Conservation (phyloP, 305 asterid species). For the Fraxinus xanthoxyloides region DNA sequence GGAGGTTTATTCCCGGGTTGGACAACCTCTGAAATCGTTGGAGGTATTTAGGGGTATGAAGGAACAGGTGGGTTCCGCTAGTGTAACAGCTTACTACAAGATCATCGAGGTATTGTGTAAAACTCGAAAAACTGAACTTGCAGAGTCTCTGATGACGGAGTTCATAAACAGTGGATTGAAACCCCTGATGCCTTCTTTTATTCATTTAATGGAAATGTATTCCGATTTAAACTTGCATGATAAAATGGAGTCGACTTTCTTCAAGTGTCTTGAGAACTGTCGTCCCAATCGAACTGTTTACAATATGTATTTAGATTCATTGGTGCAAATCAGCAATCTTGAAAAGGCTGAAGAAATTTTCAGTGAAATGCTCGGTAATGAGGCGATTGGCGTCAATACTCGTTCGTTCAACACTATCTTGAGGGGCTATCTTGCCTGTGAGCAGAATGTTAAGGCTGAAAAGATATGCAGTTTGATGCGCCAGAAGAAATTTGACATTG, state of each 20-base stretch:
- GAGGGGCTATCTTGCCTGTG: constrained; percentile 51
- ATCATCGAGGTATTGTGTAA: constrained; percentile 65
- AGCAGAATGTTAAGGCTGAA: constrained; percentile 50
- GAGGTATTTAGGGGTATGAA: constrained; percentile 61
- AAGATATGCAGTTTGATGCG: constrained; percentile 52
- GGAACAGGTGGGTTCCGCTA: constrained; percentile 36
- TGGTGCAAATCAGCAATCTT: constrained; percentile 53
- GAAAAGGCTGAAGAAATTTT: constrained; percentile 70
- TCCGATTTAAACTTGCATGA: constrained; percentile 43
- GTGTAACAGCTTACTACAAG: constrained; percentile 55
- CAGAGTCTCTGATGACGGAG: constrained; percentile 71
- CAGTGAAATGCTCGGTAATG: constrained; percentile 54
- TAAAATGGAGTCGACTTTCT: constrained; percentile 60
- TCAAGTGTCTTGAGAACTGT: constrained; percentile 55
- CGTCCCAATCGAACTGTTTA: constrained; percentile 54
- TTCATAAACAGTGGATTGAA: constrained; percentile 63
- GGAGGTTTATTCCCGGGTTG: constrained; percentile 65
- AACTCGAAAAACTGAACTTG: constrained; percentile 55
- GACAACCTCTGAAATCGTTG: constrained; percentile 58
- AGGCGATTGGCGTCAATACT: constrained; percentile 57
- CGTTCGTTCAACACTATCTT: constrained; percentile 60
- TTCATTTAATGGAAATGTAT: constrained; percentile 66
- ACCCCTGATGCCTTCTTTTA: constrained; percentile 67
- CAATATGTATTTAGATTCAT: constrained; percentile 62
- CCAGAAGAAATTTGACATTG: constrained; percentile 64